A percentile compares a stretch with the other conserved stretches of the same genome.
These are phyloP conservation scores for Rhynchospora tenuis DNA, from an alignment of 176 grass and related monocot species.

Conservation along the genomic window DNA sequence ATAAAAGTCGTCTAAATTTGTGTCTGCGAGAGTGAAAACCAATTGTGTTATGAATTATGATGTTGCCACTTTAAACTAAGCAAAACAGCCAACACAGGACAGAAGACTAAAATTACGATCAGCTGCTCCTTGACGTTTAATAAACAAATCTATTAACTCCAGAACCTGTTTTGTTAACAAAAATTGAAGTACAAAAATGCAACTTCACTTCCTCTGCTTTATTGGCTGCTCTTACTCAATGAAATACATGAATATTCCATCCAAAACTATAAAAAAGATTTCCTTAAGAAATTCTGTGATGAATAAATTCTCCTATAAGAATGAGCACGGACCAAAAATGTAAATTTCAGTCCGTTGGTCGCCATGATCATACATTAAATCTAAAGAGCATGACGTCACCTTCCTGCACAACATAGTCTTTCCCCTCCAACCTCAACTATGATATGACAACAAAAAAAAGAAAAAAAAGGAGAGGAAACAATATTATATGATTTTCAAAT, in stretches of 20 bases:
- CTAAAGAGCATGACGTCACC: constrained; percentile 97
- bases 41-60: neutral
- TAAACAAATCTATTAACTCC: neutral
- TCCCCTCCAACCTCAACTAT: constrained; percentile 88
- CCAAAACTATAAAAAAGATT: neutral
- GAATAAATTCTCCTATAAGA: neutral
- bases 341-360: neutral
- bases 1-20: too few species aligned
- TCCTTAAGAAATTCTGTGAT: neutral
- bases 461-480: too few species aligned
- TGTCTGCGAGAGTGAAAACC: neutral
- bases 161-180: neutral
- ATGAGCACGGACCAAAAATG: neutral
- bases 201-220: neutral
- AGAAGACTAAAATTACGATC: neutral
- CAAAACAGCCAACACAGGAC: neutral
- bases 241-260: constrained; percentile 3
- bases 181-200: neutral
- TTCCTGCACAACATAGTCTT: constrained; percentile 90
- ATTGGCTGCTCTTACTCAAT: neutral
- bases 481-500: neutral
- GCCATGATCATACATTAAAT: constrained; percentile 70
- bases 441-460: constrained; percentile 14
- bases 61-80: neutral
- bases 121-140: neutral